Percentiles rank a stretch among this genome's conserved stretches.
Evolutionary conservation across 129 eudicot genomes (phyloP).

Genomic region (Helichrysum umbraculigerum): DNA sequence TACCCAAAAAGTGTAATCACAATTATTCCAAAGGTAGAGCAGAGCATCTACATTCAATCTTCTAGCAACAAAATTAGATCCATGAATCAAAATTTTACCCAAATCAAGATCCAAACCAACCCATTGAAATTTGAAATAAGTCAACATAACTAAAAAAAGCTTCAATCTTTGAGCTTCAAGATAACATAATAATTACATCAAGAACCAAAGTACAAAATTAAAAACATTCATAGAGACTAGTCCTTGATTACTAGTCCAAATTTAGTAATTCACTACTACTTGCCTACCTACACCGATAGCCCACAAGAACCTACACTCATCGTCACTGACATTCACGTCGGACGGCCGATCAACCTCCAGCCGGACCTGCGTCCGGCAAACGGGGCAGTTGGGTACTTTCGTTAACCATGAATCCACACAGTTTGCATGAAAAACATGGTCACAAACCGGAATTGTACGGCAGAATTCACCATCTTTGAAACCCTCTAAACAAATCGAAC

Average conservation of each 20-base stretch:
- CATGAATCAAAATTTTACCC: neutral
- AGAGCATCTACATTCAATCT: no score
- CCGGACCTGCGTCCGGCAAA: constrained; percentile 59
- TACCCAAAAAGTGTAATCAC: no score
- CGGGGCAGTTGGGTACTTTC: constrained; percentile 55
- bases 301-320: constrained; percentile 52
- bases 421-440: constrained; percentile 56
- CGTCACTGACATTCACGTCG: constrained; percentile 23
- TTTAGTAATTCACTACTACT: constrained; percentile 18
- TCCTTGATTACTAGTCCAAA: neutral
- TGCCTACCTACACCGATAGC: constrained; percentile 37
- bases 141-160: neutral
- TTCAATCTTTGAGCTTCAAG: neutral
- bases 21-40: no score
- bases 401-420: constrained; percentile 66
- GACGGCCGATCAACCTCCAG: constrained; percentile 22
- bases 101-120: neutral
- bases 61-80: no score
- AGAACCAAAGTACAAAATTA: neutral
- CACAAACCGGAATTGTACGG: constrained; percentile 45
- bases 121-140: no score
- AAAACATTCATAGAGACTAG: neutral
- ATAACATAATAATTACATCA: neutral
- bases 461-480: constrained; percentile 47
- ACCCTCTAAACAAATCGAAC: constrained; percentile 64